Conservation (phyloP, 1,284 basidiomycete species). For the Cystobasidium slooffiae region DNA sequence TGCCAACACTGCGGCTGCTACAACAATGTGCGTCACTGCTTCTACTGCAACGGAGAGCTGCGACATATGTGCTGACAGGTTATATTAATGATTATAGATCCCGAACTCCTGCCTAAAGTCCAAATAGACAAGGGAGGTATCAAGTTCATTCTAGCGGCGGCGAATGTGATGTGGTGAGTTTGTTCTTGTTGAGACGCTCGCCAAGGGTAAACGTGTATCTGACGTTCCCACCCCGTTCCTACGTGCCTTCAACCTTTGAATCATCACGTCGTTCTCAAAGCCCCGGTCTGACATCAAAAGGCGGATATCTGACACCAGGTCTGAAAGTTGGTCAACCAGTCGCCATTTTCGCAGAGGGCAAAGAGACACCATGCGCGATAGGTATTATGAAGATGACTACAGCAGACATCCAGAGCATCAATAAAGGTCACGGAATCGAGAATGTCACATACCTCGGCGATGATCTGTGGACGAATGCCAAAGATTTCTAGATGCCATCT, state of each 20-base stretch:
- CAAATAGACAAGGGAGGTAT: slow-evolving; percentile 96
- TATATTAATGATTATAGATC: slow-evolving; percentile 66
- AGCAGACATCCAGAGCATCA: slow-evolving; percentile 85
- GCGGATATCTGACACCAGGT: slow-evolving; percentile 79
- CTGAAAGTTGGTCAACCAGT: slow-evolving; percentile 75
- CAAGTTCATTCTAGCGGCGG: slow-evolving; percentile 84
- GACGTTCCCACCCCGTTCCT: too few species aligned
- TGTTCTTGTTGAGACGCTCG: not conserved
- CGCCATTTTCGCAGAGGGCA: slow-evolving; percentile 92
- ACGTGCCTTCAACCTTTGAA: not conserved
- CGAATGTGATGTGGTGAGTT: slow-evolving; percentile 59
- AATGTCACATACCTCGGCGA: slow-evolving; percentile 84
- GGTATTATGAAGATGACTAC: slow-evolving; percentile 81
- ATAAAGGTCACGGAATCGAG: slow-evolving; percentile 91
- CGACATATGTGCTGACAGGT: not conserved
- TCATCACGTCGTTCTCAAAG: slow-evolving; percentile 33
- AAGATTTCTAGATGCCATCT: slow-evolving; percentile 57
- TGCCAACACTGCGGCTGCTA: slow-evolving; percentile 82
- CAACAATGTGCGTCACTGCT: slow-evolving; percentile 76
- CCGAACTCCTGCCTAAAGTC: slow-evolving; percentile 83
- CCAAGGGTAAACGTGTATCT: too few species aligned
- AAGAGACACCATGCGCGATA: slow-evolving; percentile 86
- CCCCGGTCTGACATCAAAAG: slow-evolving; percentile 89
- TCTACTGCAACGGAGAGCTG: not conserved
- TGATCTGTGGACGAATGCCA: slow-evolving; percentile 80